Percentiles rank a stretch among this genome's conserved stretches.
Evolutionary conservation across 225 moss, liverwort and hornwort genomes (phyloP).

Genomic region (Sphagnum tenellum): DNA sequence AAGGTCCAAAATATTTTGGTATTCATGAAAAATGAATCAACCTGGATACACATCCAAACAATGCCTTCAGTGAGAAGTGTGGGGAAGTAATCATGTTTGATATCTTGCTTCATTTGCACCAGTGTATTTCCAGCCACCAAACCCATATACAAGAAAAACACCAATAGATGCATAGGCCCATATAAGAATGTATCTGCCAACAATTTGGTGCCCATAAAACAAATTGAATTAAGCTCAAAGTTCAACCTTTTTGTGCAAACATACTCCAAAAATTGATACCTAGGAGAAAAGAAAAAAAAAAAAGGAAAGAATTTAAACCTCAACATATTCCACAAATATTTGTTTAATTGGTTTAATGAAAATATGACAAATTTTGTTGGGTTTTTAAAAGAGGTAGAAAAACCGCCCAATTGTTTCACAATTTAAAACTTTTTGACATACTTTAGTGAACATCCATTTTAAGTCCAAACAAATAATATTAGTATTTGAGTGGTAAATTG

Average conservation of each 20-base stretch:
- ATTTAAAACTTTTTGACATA: background rate
- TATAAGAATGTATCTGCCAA: conserved; percentile 5
- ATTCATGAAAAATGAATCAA: background rate
- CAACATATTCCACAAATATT: background rate
- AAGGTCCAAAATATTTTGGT: background rate
- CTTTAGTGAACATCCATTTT: background rate
- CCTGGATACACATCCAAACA: conserved; percentile 8
- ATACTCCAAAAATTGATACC: conserved; percentile 8
- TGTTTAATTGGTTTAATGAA: background rate
- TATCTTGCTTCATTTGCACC: conserved; percentile 2
- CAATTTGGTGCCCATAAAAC: conserved; percentile 4
- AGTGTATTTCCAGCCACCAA: conserved; percentile 11
- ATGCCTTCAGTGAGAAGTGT: conserved; percentile 16
- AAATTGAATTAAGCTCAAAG: conserved; percentile 1
- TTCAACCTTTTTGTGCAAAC: conserved; percentile 2
- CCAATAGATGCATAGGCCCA: conserved; percentile 1
- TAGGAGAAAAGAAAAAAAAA: background rate
- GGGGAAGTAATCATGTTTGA: conserved; percentile 14
- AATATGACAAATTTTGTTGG: background rate
- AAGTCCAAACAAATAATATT: no score
- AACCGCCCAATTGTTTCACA: background rate
- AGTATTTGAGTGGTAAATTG: no score
- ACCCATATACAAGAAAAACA: conserved; percentile 18
- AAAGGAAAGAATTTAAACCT: background rate
- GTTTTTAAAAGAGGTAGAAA: background rate